These are phyloP conservation scores for Solanum sejunctum DNA, from an alignment of 257 asterid species.

Conservation along the genomic window DNA sequence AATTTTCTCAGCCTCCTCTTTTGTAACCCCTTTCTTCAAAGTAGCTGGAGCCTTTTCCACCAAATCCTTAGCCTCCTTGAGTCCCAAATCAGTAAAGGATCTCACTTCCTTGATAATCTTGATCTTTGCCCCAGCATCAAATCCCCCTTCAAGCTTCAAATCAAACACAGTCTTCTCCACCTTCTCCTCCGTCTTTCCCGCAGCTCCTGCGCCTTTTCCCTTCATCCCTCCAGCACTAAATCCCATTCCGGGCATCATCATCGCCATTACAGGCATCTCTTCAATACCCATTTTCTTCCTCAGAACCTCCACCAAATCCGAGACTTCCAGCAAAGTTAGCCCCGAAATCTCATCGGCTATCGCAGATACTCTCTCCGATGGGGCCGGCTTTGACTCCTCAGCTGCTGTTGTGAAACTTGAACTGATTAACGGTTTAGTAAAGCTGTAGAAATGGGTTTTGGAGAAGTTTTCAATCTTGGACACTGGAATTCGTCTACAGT, in stretches of 20 bases:
- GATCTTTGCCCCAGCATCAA: conserved; percentile 55
- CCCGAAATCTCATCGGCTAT: conserved; percentile 55
- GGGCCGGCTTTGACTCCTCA: conserved; percentile 22
- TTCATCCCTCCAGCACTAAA: conserved; percentile 43
- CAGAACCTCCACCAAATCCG: conserved; percentile 52
- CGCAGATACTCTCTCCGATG: conserved; percentile 32
- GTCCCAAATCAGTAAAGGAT: conserved; percentile 69
- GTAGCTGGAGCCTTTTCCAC: conserved; percentile 90
- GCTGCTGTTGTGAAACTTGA: conserved; percentile 32
- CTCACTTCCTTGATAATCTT: conserved; percentile 94
- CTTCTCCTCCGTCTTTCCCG: conserved; percentile 44
- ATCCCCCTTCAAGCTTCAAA: conserved; percentile 88
- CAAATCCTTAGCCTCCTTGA: conserved; percentile 93
- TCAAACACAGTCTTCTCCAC: conserved; percentile 81
- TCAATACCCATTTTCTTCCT: conserved; percentile 53
- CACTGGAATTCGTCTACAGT: not conserved
- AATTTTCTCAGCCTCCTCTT: conserved; percentile 85
- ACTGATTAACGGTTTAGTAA: not conserved
- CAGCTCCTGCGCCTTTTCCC: conserved; percentile 41
- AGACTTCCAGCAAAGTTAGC: conserved; percentile 56
- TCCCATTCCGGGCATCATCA: conserved; percentile 83
- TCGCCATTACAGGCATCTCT: conserved; percentile 77
- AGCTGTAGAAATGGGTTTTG: conserved; percentile 6
- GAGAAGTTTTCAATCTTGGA: not conserved
- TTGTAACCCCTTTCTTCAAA: conserved; percentile 88